Conservation (phyloP, 2,329 filamentous ascomycete species). For the Hymenoscyphus infarciens region DNA sequence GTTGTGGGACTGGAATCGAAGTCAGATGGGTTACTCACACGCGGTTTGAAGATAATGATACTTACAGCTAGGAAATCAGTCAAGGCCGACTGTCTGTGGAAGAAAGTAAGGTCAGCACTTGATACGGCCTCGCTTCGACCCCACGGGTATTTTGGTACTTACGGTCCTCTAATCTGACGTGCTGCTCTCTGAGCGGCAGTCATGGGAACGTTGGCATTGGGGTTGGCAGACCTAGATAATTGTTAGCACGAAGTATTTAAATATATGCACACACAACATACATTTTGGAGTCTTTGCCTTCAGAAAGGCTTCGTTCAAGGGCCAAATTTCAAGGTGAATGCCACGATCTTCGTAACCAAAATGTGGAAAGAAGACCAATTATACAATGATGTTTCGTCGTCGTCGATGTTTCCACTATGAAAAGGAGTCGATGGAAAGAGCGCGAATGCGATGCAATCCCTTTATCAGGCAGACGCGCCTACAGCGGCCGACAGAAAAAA, state of each 20-base stretch:
- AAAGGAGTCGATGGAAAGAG: not conserved
- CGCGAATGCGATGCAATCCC: no score
- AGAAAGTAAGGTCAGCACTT: conserved; percentile 8
- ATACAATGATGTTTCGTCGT: not conserved
- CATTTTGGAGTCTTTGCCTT: not conserved
- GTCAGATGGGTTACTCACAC: conserved; percentile 38
- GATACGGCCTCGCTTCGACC: not conserved
- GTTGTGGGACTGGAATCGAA: conserved; percentile 61
- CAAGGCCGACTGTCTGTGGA: conserved; percentile 55
- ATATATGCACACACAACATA: not conserved
- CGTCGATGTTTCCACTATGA: no score
- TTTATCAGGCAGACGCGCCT: no score
- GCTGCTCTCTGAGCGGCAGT: conserved; percentile 13
- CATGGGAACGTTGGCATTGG: not conserved
- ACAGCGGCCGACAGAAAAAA: not conserved
- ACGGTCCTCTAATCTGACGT: conserved; percentile 34
- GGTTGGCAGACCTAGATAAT: not conserved
- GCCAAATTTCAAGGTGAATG: not conserved
- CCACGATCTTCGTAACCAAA: not conserved
- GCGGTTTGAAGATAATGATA: conserved; percentile 11
- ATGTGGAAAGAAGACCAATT: not conserved
- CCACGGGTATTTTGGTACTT: conserved; percentile 14
- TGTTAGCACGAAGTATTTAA: not conserved
- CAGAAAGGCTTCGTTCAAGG: not conserved
- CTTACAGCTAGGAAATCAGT: conserved; percentile 64